Conservation (phyloP, 306 rosid species). For the Adenanthera pavonina region DNA sequence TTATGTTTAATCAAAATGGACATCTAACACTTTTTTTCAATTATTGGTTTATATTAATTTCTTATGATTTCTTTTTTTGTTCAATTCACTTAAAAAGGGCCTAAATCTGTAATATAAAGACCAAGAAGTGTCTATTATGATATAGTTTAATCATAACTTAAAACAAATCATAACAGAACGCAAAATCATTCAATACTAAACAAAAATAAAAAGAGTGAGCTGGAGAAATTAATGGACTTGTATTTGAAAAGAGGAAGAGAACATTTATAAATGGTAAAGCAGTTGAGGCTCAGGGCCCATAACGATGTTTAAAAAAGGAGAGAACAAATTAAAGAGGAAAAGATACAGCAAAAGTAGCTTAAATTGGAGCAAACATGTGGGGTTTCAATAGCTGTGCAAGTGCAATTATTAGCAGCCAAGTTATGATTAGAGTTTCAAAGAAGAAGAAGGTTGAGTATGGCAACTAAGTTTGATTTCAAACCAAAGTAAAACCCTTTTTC, state of each 20-base stretch:
- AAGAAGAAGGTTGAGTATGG: slow-evolving; percentile 21
- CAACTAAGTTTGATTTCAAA: slow-evolving; percentile 38
- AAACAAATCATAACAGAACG: too few relatives aligned
- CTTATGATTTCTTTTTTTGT: too few relatives aligned
- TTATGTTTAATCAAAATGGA: too few relatives aligned
- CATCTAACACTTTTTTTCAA: too few relatives aligned
- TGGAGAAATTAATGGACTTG: too few relatives aligned
- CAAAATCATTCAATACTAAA: too few relatives aligned
- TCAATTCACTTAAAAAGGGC: too few relatives aligned
- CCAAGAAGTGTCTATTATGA: too few relatives aligned
- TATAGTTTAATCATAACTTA: too few relatives aligned
- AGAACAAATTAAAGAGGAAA: neutral
- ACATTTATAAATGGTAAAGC: neutral
- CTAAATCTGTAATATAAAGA: too few relatives aligned
- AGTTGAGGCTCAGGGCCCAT: neutral
- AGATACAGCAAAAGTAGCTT: neutral
- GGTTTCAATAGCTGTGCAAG: slow-evolving; percentile 37
- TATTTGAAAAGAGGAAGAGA: neutral
- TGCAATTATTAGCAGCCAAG: slow-evolving; percentile 47
- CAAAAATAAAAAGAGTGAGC: too few relatives aligned
- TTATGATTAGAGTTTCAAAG: slow-evolving; percentile 30
- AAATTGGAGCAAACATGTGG: slow-evolving; percentile 39
- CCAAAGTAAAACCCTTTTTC: slow-evolving; percentile 33
- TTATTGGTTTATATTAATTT: too few relatives aligned
- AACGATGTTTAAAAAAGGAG: neutral